Base-by-base conservation (phyloP, 164 flowering plant genomes). In the Malania oleifera region DNA sequence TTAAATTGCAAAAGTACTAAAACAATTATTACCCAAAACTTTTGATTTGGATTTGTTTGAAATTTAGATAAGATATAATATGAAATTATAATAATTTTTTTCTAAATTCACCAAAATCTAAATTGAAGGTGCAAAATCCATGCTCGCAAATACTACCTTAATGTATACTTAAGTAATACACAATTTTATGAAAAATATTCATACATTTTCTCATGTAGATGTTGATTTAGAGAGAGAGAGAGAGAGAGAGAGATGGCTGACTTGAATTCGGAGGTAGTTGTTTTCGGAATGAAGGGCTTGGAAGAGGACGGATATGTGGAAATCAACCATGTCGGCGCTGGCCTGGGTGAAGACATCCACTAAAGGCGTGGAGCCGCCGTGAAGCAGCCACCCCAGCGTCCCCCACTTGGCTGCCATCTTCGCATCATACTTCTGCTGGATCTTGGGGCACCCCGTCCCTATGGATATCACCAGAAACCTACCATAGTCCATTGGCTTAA, bases 261-360 rank as follows among this genome's bases (percentile, higher is more conserved):
- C 74, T 53, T 77, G 73, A 40, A 77, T 74, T 3, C 81, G 69
- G 15, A 77, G 73, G 31, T 77, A 74, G 20, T 59, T 70, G 0
- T 57, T 9, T 46, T 69, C 68, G 3, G 52, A 60, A 27, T 56
- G 67, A 45, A 64, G 68, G 15, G 78, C 72, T 55, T 59, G 67
- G 24, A 67, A 74, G 26, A 69, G 62, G 8, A 56, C 55, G 10
- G 68, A 54, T 13, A 60, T 54, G 52, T 69, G 70, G 22, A 23
- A 39, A 50, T 77, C 77, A 5, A 72, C 69, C 73, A 75, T 69
- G 34, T 70, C 79, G 0, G 39, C 66, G 38, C 77, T 70, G 1
- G 74, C 72, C 7, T 72, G 66, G 1, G 47, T 66, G 23, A 74
- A 74, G 0, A 49, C 64, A 0, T 69, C 68, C 0, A 77, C 37